Evolutionary conservation across 192 early-diverging fungal species (phyloP).

Genomic region (Lobosporangium transversale): DNA sequence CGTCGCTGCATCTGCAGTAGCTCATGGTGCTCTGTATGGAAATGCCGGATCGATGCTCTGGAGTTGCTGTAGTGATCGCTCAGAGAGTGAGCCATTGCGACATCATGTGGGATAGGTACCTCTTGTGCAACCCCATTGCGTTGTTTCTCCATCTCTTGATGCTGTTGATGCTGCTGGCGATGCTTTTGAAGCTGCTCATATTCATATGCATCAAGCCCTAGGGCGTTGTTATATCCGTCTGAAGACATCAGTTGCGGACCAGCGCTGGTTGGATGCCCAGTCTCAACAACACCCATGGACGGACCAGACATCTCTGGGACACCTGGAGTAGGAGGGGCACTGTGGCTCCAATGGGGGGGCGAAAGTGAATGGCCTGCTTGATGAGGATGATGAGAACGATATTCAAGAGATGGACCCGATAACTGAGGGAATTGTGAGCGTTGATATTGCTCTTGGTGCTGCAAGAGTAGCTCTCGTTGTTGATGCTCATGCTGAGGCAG

Average conservation of each 20-base stretch:
- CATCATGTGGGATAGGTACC: conserved; percentile 1
- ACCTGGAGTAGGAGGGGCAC: conserved; percentile 2
- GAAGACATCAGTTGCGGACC: background rate
- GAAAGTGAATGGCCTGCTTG: background rate
- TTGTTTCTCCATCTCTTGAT: conserved; percentile 9
- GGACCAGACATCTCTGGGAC: background rate
- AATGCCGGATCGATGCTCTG: background rate
- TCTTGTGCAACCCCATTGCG: background rate
- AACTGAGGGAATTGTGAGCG: too few species aligned
- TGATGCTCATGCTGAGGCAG: background rate
- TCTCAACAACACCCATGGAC: background rate
- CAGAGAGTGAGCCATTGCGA: conserved; percentile 11
- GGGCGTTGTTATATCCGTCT: background rate
- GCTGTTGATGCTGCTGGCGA: conserved; percentile 20
- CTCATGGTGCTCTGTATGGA: conserved; percentile 13
- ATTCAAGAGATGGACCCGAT: too few species aligned
- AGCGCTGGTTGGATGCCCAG: background rate
- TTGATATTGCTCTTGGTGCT: conserved; percentile 6
- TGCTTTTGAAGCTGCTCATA: conserved; percentile 8
- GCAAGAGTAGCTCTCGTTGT: conserved; percentile 5
- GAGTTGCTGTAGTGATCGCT: conserved; percentile 4
- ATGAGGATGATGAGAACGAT: background rate
- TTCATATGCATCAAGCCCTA: conserved; percentile 3
- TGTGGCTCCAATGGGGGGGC: background rate
- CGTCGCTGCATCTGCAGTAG: conserved; percentile 4